Evolutionary conservation across 2,329 filamentous ascomycete genomes (phyloP).

Genomic region (Cordyceps tenuipes): DNA sequence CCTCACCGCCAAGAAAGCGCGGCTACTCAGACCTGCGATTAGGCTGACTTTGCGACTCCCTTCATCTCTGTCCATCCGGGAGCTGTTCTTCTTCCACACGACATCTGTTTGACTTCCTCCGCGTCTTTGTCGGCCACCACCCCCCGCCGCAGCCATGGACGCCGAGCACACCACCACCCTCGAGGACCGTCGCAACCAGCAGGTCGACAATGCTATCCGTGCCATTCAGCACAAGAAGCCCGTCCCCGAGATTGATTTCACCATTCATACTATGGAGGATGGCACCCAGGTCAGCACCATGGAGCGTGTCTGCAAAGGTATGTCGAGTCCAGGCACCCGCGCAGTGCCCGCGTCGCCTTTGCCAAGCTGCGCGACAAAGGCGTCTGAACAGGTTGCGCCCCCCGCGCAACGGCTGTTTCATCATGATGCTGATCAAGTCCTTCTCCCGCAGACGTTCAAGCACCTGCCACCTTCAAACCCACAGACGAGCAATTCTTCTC

Average conservation of each 20-base stretch:
- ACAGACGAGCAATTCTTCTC: conserved; percentile 93
- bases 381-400: not conserved
- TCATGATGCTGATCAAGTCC: not conserved
- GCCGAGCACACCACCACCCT: conserved; percentile 29
- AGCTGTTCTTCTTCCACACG: not conserved
- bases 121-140: not conserved
- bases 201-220: conserved; percentile 83
- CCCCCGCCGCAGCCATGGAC: conserved; percentile 36
- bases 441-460: conserved; percentile 75
- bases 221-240: conserved; percentile 94
- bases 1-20: conserved; percentile 8
- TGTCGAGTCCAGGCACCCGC: conserved; percentile 14
- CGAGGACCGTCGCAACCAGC: conserved; percentile 44
- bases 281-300: conserved; percentile 88
- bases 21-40: not conserved
- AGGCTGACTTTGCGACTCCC: not conserved
- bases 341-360: not conserved
- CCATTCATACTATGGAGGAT: conserved; percentile 97
- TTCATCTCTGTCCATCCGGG: not conserved
- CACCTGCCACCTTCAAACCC: conserved; percentile 85
- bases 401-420: not conserved
- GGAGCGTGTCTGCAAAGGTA: conserved; percentile 98
- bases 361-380: not conserved
- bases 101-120: not conserved
- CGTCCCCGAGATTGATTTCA: conserved; percentile 96